phyloP scores from a whole-genome alignment of 2,329 filamentous ascomycete genomes.

The Chaetomium sp. region DNA sequence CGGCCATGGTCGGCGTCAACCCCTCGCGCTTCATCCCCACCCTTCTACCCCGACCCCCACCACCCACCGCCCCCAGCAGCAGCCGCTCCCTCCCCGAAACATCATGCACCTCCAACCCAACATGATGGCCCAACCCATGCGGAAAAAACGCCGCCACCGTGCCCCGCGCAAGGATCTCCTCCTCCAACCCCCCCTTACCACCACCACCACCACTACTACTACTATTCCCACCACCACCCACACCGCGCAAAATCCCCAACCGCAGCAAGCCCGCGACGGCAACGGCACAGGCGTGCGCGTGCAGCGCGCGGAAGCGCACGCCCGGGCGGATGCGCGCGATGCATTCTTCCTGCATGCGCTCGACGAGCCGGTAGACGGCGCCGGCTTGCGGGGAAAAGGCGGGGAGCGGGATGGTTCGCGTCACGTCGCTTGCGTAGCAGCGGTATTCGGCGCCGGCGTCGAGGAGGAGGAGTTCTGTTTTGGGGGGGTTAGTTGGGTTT shows the following conservation, averaged over 20 bases:
- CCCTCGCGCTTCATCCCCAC: constrained; percentile 45
- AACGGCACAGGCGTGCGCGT: constrained; percentile 71
- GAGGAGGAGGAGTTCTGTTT: constrained; percentile 64
- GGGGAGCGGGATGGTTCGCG: constrained; percentile 79
- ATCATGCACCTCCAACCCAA: constrained; percentile 68
- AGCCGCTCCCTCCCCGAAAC: constrained; percentile 49
- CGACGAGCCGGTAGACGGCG: constrained; percentile 75
- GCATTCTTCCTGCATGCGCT: constrained; percentile 77
- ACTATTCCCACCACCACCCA: no score
- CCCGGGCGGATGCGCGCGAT: constrained; percentile 70
- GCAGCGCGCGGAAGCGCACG: constrained; percentile 69
- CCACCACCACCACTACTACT: no score
- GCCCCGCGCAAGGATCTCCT: constrained; percentile 56
- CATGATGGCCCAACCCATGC: constrained; percentile 65
- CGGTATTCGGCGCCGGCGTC: constrained; percentile 87
- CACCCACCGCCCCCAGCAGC: constrained; percentile 31
- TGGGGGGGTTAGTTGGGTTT: background rate
- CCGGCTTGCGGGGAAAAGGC: constrained; percentile 66
- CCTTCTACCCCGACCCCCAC: background rate
- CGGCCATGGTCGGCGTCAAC: constrained; percentile 44
- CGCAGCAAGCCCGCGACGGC: constrained; percentile 70
- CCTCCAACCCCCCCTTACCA: constrained; percentile 54
- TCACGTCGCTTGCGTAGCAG: constrained; percentile 88
- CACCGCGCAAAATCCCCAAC: constrained; percentile 71
- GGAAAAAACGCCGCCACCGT: constrained; percentile 66